phyloP scores from a whole-genome alignment of 2,329 filamentous ascomycete genomes.

The Coleophoma eucalyptorum region DNA sequence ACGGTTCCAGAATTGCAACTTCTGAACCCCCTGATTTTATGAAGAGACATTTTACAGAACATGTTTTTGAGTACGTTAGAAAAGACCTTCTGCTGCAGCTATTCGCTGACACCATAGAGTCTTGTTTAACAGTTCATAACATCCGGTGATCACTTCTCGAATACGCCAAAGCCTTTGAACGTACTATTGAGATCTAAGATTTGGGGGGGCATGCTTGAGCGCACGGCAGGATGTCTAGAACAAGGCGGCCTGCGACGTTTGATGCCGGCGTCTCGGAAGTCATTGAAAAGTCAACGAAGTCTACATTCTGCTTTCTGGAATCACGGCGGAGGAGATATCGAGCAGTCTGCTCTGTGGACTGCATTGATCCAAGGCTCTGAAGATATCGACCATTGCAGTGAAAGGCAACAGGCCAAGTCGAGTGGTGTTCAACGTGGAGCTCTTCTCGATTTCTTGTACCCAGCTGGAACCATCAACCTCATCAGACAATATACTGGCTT shows the following conservation, averaged over 20 bases:
- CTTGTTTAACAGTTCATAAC: too few relatives aligned
- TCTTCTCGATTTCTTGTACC: conserved; percentile 36
- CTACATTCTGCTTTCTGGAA: conserved; percentile 53
- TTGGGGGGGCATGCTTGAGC: conserved; percentile 51
- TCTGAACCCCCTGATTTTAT: too few relatives aligned
- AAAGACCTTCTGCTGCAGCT: background rate
- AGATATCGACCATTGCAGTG: conserved; percentile 8
- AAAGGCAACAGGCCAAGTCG: conserved; percentile 6
- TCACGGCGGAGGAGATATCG: conserved; percentile 39
- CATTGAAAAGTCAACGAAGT: conserved; percentile 35
- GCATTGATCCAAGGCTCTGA: conserved; percentile 17
- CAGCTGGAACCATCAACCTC: conserved; percentile 31
- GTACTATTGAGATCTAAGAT: conserved; percentile 1
- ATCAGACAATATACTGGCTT: conserved; percentile 26
- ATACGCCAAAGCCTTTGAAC: background rate
- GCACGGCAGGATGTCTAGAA: conserved; percentile 51
- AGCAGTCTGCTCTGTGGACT: conserved; percentile 26
- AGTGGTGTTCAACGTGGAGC: conserved; percentile 12
- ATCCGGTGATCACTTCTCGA: too few relatives aligned
- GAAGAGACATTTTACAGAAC: background rate
- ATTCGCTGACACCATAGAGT: too few relatives aligned
- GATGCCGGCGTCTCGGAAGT: conserved; percentile 31
- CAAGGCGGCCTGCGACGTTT: conserved; percentile 50
- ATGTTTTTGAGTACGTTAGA: background rate
- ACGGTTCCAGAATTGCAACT: too few relatives aligned